Percentiles rank a stretch among this genome's conserved stretches.
These are phyloP conservation scores for Linaria vulgaris DNA, from an alignment of 257 asterid genomes.

Conservation along the genomic window DNA sequence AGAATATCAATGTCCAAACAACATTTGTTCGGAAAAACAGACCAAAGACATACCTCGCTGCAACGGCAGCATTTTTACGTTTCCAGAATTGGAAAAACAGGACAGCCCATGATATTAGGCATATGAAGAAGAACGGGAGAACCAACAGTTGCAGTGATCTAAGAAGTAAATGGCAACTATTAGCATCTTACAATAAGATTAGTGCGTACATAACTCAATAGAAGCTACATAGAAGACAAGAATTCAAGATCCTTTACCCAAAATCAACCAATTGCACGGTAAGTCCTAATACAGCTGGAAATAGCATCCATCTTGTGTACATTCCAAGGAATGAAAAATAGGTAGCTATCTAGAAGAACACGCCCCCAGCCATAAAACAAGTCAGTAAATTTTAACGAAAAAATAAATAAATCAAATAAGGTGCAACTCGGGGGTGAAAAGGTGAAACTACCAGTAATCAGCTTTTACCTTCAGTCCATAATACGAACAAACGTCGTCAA, in stretches of 20 bases:
- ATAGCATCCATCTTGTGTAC: constrained; percentile 90
- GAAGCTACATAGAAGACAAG: background rate
- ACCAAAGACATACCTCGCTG: constrained; percentile 51
- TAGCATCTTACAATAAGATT: constrained; percentile 11
- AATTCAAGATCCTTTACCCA: constrained; percentile 54
- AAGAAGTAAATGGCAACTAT: constrained; percentile 5
- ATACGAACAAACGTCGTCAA: constrained; percentile 82
- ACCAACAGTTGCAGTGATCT: constrained; percentile 77
- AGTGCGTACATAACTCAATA: background rate
- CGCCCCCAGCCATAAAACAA: constrained; percentile 1
- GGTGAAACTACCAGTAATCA: background rate
- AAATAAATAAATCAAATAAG: constrained; percentile 21
- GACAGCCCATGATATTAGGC: constrained; percentile 84
- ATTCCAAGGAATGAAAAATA: constrained; percentile 91
- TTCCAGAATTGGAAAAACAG: constrained; percentile 95
- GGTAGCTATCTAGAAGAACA: constrained; percentile 65
- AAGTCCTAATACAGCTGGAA: constrained; percentile 86
- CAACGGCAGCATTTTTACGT: constrained; percentile 78
- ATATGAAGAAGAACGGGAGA: constrained; percentile 80
- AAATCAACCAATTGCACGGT: constrained; percentile 73
- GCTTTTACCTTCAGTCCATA: constrained; percentile 75
- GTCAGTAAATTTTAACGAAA: background rate
- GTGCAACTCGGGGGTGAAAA: constrained; percentile 1
- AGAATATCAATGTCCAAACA: background rate
- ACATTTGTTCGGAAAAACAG: background rate